Evolutionary conservation across 805 yeast species (phyloP).

Genomic region (Saccharomycopsis selenospora): DNA sequence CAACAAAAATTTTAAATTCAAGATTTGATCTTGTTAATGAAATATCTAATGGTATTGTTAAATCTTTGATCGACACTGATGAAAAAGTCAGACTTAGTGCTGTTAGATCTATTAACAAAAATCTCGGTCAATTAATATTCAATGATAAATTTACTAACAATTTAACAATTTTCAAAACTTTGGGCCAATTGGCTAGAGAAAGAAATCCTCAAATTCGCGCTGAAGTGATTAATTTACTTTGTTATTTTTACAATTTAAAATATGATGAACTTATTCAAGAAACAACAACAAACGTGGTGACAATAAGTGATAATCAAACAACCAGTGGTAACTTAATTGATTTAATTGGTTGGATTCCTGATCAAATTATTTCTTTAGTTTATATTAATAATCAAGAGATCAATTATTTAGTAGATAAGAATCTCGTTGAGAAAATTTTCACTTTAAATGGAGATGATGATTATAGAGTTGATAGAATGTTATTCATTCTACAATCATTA

Average conservation of each 20-base stretch:
- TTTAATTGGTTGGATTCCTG: constrained; percentile 50
- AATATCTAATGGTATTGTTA: constrained; percentile 49
- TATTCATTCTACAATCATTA: constrained; percentile 41
- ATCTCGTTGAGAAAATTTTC: constrained; percentile 51
- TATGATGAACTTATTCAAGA: constrained; percentile 20
- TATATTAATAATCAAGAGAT: constrained; percentile 68
- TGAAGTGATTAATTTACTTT: constrained; percentile 46
- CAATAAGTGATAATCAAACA: background rate
- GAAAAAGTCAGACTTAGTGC: constrained; percentile 64
- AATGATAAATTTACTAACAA: constrained; percentile 38
- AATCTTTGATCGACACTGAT: constrained; percentile 68
- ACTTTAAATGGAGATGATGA: constrained; percentile 43
- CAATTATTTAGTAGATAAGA: constrained; percentile 56
- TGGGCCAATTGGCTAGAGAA: constrained; percentile 65
- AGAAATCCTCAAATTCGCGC: constrained; percentile 58
- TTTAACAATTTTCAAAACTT: constrained; percentile 40
- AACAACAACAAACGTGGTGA: background rate
- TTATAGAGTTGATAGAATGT: constrained; percentile 39
- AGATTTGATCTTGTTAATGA: constrained; percentile 44
- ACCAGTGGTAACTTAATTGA: constrained; percentile 22
- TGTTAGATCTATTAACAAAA: constrained; percentile 41
- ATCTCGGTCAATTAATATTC: constrained; percentile 39
- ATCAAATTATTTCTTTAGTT: constrained; percentile 52
- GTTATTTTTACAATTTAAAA: constrained; percentile 42
- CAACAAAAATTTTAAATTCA: constrained; percentile 39